Evolutionary conservation across 2,329 filamentous ascomycete genomes (phyloP).

Genomic region (Sclerotinia glacialis): DNA sequence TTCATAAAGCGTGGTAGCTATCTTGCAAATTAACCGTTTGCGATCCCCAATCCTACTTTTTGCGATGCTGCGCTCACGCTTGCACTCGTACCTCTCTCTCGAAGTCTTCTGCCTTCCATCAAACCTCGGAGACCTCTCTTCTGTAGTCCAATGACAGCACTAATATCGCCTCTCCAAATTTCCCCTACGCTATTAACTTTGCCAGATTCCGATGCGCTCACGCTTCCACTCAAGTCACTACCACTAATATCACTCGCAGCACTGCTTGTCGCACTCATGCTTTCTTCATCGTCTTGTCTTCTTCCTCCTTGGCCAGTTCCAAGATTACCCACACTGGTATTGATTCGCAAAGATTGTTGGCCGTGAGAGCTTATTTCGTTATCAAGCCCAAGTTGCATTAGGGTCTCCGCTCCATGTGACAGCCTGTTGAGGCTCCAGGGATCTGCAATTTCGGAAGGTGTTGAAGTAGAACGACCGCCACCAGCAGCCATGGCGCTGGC

Average conservation of each 20-base stretch:
- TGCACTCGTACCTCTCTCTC: conserved; percentile 61
- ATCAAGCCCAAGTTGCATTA: conserved; percentile 28
- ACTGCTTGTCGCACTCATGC: conserved; percentile 36
- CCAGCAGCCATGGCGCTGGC: conserved; percentile 97
- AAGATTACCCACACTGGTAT: conserved; percentile 47
- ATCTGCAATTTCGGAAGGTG: conserved; percentile 43
- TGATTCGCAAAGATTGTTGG: conserved; percentile 46
- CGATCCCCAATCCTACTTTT: conserved; percentile 55
- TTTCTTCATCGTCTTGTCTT: conserved; percentile 40
- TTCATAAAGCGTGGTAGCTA: conserved; percentile 20
- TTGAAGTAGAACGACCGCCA: conserved; percentile 76
- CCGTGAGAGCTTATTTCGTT: conserved; percentile 27
- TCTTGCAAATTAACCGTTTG: conserved; percentile 27
- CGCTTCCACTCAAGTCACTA: conserved; percentile 35
- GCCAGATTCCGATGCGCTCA: conserved; percentile 43
- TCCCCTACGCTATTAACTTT: conserved; percentile 50
- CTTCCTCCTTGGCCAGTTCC: conserved; percentile 36
- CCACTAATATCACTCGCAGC: conserved; percentile 35
- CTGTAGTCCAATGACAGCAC: conserved; percentile 90
- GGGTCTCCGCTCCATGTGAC: conserved; percentile 20
- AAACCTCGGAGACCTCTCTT: conserved; percentile 87
- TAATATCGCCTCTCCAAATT: conserved; percentile 77
- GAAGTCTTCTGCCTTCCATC: conserved; percentile 88
- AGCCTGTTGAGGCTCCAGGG: conserved; percentile 46
- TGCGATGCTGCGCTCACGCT: conserved; percentile 39